A percentile compares a stretch with the other conserved stretches of the same genome.
These are phyloP conservation scores for Aegilops sharonensis DNA, from an alignment of 176 grass and related monocot species.

Conservation along the genomic window DNA sequence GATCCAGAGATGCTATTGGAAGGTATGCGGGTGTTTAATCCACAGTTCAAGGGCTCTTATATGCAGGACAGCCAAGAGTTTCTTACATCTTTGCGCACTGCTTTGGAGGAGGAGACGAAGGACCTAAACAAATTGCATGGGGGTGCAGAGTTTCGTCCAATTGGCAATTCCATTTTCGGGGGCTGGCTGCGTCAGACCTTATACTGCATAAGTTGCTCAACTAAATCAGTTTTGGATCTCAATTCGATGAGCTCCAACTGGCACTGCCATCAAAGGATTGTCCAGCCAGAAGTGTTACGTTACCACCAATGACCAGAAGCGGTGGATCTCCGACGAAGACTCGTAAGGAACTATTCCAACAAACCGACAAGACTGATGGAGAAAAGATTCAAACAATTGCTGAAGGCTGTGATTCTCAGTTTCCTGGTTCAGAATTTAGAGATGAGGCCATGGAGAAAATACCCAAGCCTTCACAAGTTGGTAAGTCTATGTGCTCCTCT, in stretches of 20 bases:
- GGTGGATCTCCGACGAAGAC: not conserved
- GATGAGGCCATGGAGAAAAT: not conserved
- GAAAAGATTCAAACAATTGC: constrained; percentile 23
- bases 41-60: constrained; percentile 16
- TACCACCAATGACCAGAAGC: not conserved
- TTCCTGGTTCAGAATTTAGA: constrained; percentile 28
- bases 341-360: constrained; percentile 19
- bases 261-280: constrained; percentile 51
- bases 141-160: not conserved
- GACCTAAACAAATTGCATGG: constrained; percentile 16
- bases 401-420: not conserved
- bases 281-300: constrained; percentile 21
- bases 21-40: constrained; percentile 24
- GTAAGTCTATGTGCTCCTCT: constrained; percentile 33
- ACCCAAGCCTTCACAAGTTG: constrained; percentile 27
- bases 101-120: constrained; percentile 47
- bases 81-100: constrained; percentile 40
- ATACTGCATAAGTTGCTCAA: constrained; percentile 43
- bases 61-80: constrained; percentile 77
- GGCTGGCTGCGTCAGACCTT: constrained; percentile 31
- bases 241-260: constrained; percentile 48
- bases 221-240: constrained; percentile 27
- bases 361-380: not conserved
- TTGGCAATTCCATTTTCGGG: constrained; percentile 57
- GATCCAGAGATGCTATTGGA: constrained; percentile 39